These are phyloP conservation scores for Plasmodium inui DNA, from an alignment of 169 alveolate genomes.

Conservation along the genomic window DNA sequence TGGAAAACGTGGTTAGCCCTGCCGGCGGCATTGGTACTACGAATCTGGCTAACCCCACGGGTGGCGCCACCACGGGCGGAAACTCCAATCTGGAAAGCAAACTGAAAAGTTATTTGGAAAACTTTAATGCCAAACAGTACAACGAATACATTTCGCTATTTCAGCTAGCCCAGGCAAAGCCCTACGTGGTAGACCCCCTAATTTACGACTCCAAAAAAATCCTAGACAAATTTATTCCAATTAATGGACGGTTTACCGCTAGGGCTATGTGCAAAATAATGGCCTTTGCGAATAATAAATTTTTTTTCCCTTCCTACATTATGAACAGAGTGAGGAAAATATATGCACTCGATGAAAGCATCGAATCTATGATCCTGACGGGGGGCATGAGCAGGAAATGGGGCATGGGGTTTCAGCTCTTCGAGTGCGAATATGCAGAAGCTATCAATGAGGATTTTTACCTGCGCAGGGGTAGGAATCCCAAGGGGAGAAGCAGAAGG, in stretches of 20 bases:
- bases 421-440: slow-evolving; percentile 76
- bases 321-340: slow-evolving; percentile 45
- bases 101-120: slow-evolving; percentile 43
- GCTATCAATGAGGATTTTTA: slow-evolving; percentile 54
- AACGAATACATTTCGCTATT: slow-evolving; percentile 75
- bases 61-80: neutral
- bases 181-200: slow-evolving; percentile 78
- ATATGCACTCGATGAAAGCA: slow-evolving; percentile 70
- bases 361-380: slow-evolving; percentile 77
- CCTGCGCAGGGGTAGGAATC: neutral
- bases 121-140: slow-evolving; percentile 33
- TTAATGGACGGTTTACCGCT: slow-evolving; percentile 79
- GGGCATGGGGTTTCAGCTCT: slow-evolving; percentile 80
- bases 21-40: neutral
- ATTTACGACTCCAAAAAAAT: slow-evolving; percentile 77
- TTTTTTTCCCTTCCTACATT: slow-evolving; percentile 73
- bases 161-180: slow-evolving; percentile 65
- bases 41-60: neutral
- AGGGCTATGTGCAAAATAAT: slow-evolving; percentile 75
- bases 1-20: neutral
- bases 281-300: slow-evolving; percentile 54
- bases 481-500: neutral
- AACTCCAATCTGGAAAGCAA: slow-evolving; percentile 13
- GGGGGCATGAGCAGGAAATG: slow-evolving; percentile 80
- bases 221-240: slow-evolving; percentile 78